These are phyloP conservation scores for Fusarium sp. DNA, from an alignment of 2,329 filamentous ascomycete genomes.

Conservation along the genomic window DNA sequence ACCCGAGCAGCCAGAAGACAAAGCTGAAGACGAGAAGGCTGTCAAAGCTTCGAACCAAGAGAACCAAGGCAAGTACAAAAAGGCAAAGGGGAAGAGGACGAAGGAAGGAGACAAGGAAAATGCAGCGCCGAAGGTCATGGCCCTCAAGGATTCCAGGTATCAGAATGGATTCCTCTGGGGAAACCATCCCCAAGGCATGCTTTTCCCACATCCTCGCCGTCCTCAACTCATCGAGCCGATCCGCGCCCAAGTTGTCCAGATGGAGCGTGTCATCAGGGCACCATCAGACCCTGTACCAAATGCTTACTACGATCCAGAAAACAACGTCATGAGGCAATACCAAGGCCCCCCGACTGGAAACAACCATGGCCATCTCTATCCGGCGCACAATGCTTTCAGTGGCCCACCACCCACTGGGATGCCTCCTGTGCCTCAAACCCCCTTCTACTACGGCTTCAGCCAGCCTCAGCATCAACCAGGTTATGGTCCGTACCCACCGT, in stretches of 20 bases:
- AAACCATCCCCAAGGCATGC: conserved; percentile 46
- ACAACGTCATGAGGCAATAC: conserved; percentile 67
- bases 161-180: conserved; percentile 37
- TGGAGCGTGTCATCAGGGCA: conserved; percentile 67
- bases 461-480: conserved; percentile 49
- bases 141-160: conserved; percentile 19
- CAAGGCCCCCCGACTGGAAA: conserved; percentile 69
- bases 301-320: conserved; percentile 67
- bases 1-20: conserved; percentile 16
- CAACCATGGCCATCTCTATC: conserved; percentile 60
- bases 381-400: conserved; percentile 49
- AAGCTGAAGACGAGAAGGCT: conserved; percentile 15
- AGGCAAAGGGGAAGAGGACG: conserved; percentile 10
- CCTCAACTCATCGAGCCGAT: conserved; percentile 63
- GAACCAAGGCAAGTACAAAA: conserved; percentile 37
- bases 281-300: conserved; percentile 68
- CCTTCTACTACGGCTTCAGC: conserved; percentile 57
- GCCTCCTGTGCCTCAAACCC: conserved; percentile 58
- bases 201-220: conserved; percentile 49
- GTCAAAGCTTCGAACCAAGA: conserved; percentile 16
- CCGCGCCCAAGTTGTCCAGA: conserved; percentile 62
- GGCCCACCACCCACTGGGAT: conserved; percentile 56
- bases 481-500: conserved; percentile 35
- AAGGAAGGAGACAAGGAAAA: conserved; percentile 4
- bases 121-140: conserved; percentile 19